A percentile compares a stretch with the other conserved stretches of the same genome.
These are phyloP conservation scores for Pseudogymnoascus sp. DNA, from an alignment of 2,329 filamentous ascomycete species.

Conservation along the genomic window DNA sequence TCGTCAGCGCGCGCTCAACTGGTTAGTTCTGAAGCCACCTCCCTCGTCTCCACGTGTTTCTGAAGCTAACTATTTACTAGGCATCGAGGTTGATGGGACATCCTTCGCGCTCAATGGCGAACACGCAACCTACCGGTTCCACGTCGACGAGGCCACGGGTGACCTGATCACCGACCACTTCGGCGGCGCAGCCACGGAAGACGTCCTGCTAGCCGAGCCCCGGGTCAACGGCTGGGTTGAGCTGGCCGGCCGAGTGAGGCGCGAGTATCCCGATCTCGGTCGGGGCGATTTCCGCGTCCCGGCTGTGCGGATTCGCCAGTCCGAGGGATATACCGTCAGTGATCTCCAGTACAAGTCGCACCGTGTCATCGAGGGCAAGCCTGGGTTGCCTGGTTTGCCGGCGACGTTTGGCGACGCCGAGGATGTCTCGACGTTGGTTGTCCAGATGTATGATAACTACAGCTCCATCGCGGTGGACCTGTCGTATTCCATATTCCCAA, in stretches of 20 bases:
- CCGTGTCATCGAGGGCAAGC: neutral
- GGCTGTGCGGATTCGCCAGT: constrained; percentile 52
- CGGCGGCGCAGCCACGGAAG: constrained; percentile 46
- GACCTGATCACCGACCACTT: constrained; percentile 56
- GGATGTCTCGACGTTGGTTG: constrained; percentile 50
- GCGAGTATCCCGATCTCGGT: constrained; percentile 57
- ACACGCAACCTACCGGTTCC: constrained; percentile 54
- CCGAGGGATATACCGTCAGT: constrained; percentile 42
- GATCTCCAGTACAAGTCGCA: neutral
- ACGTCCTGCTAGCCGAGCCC: constrained; percentile 21
- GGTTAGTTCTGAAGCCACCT: neutral
- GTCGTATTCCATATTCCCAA: constrained; percentile 55
- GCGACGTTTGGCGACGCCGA: constrained; percentile 28
- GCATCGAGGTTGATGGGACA: constrained; percentile 44
- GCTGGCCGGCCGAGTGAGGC: constrained; percentile 41
- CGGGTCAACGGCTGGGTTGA: constrained; percentile 44
- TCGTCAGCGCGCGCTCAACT: neutral
- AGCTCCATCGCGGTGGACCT: constrained; percentile 50
- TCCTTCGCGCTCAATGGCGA: constrained; percentile 50
- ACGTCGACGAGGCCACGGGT: constrained; percentile 46
- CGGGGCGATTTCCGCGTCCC: constrained; percentile 56
- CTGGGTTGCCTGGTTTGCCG: neutral
- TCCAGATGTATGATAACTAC: constrained; percentile 51
- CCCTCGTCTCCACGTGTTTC: neutral
- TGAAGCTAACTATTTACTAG: constrained; percentile 26